Base-by-base conservation (phyloP, 2,329 filamentous ascomycete genomes). In the Gaeumannomyces sp. region DNA sequence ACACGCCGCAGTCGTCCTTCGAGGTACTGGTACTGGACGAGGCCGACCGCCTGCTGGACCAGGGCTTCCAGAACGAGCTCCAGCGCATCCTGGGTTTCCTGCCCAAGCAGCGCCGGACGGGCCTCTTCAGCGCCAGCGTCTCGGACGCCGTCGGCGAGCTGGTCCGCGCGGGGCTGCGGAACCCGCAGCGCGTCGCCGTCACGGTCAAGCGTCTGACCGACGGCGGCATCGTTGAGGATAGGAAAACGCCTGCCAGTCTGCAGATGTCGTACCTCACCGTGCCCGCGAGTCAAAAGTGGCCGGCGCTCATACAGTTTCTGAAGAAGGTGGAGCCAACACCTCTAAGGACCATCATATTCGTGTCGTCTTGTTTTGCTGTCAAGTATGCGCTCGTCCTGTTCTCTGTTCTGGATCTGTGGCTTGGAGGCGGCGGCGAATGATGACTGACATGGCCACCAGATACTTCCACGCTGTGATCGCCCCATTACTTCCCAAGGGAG, bases 81-180 rank as follows among this genome's bases (percentile, higher is more conserved):
- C 92, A 95, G 70, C 91, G 87, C 64, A 97, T 98, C 57, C 79
- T 99, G 28, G 86, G 87, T 0, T 85, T 90, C 22, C 79, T 99
- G 7, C 95, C 95, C 0, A 99, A 99, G 73, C 95, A 99, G 75
- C 84, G 95, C 63, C 85, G 95, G 61, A 99, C 95, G 0, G 95
- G 95, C 0, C 80, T 99, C 0, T 99, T 98, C 77, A 97, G 92
- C 72, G 95, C 95, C 16, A 96, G 91, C 71, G 91, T 99, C n/a
- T 95, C 90, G 71, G 95, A 98, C 73, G 95, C 95, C 1, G 91
- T 99, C 0, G 89, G 93, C 68, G 91, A 97, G 73, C 90, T 99
- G 64, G 93, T 99, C 63, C 86, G 93, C 50, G 92, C 97, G 10
- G 95, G 95, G 27, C 79, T 98, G 69, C 85, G 95, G 53, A 98